phyloP scores from a whole-genome alignment of 2,329 filamentous ascomycete genomes.

The Verticillium zaregamsianum region DNA sequence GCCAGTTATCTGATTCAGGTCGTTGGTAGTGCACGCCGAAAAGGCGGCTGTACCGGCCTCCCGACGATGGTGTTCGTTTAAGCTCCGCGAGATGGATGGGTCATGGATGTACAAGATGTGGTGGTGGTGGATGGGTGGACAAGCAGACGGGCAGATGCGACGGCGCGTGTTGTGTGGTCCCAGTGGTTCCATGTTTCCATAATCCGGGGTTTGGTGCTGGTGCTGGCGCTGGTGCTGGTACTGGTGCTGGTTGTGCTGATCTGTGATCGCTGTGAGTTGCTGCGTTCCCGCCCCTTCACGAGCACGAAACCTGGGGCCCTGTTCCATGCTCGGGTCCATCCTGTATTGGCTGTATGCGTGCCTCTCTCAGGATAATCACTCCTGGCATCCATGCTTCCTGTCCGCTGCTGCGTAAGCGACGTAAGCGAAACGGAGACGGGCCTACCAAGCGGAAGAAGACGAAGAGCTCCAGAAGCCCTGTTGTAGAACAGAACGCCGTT shows the following conservation, averaged over 20 bases:
- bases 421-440: background rate
- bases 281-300: background rate
- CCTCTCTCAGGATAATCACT: background rate
- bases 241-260: background rate
- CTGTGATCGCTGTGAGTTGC: background rate
- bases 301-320: background rate
- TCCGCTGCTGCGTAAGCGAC: background rate
- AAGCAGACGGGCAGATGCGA: background rate
- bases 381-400: background rate
- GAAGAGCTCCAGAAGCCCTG: background rate
- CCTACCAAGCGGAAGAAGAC: background rate
- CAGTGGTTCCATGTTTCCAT: background rate
- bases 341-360: too few relatives aligned
- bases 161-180: background rate
- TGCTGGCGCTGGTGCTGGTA: background rate
- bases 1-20: background rate
- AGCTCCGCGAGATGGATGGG: background rate
- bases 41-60: background rate
- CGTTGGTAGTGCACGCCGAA: background rate
- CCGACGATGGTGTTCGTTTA: background rate
- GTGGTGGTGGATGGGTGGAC: background rate
- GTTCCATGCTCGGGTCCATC: background rate
- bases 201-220: background rate
- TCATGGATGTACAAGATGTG: background rate
- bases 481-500: background rate